Base-by-base conservation (phyloP, 192 early-diverging fungal genomes). In the Geranomyces variabilis region DNA sequence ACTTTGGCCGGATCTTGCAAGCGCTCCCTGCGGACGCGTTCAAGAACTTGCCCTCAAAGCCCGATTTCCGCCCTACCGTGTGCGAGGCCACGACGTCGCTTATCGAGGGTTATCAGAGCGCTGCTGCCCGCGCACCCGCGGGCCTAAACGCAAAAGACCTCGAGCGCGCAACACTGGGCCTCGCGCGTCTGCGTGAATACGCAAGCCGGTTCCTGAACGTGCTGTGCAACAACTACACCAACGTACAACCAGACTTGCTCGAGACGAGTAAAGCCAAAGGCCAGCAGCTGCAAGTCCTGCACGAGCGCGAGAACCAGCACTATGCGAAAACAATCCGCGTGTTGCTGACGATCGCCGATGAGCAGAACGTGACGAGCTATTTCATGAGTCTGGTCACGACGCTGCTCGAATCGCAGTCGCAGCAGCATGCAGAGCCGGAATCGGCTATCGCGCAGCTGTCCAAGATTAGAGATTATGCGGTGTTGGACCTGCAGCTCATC, bases 401-500 rank as follows among this genome's bases (percentile, higher is more conserved):
- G 7, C 62, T 86, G 17, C 71, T 83, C 41, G 75, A 80, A 53
- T 62, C 68, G 0, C 83, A 84, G 69, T 70, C 75, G 14, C 77
- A 86, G 72, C 65, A 91, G 89, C 47, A 80, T 83, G 70, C 79
- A 85, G 76, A 78, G 89, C 15, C 83, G 81, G 66, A 83, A 87
- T 26, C 41, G 4, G 28, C n/a, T 1, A 36, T 64, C 9, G 61
- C 79, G 72, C 60, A 83, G 83, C 57, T 86, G 68, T 66, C 79
- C 83, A 36, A 88, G 43, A 88, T 91, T n/a, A 85, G 85, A 44
- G 88, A 91, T 7, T 88, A 95, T 66, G 91, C 92, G n/a, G 92
- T 96, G 82, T 77, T 96, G 70, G 95, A 98, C 74, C 83, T 98
- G 72, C 83, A 88, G 7, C 84, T 91, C 44, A 85, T 98, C 46